Evolutionary conservation across 192 early-diverging fungal species (phyloP).

Genomic region (Backusella morwellensis): DNA sequence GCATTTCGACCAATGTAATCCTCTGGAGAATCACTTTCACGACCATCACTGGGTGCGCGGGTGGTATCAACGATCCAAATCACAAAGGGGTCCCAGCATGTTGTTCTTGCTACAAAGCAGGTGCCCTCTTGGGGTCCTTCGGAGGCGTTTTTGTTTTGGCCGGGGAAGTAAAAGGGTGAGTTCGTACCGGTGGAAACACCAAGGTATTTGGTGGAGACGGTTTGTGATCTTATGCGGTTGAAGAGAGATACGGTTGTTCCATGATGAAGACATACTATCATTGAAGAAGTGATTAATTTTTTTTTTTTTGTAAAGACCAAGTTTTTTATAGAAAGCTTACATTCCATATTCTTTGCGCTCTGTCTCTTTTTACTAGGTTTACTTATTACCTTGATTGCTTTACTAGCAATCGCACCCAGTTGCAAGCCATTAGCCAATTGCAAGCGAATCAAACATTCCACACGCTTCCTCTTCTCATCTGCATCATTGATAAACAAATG

Average conservation of each 20-base stretch:
- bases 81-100: slow-evolving; percentile 83
- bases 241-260: slow-evolving; percentile 86
- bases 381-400: slow-evolving; percentile 85
- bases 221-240: slow-evolving; percentile 88
- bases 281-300: background rate
- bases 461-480: slow-evolving; percentile 80
- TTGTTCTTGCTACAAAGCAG: slow-evolving; percentile 72
- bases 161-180: slow-evolving; percentile 25
- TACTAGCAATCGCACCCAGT: slow-evolving; percentile 70
- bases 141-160: slow-evolving; percentile 12
- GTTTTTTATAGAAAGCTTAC: slow-evolving; percentile 25
- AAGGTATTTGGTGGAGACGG: slow-evolving; percentile 85
- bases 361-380: slow-evolving; percentile 92
- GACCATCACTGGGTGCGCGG: slow-evolving; percentile 45
- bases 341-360: slow-evolving; percentile 78
- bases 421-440: slow-evolving; percentile 61
- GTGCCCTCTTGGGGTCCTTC: slow-evolving; percentile 41
- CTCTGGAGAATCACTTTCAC: slow-evolving; percentile 34
- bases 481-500: slow-evolving; percentile 85
- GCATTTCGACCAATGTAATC: slow-evolving; percentile 49
- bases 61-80: slow-evolving; percentile 82
- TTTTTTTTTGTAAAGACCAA: too few species aligned
- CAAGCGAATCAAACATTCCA: slow-evolving; percentile 72
- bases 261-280: slow-evolving; percentile 80
- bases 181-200: slow-evolving; percentile 51